Evolutionary conservation across 345 rosid genomes (phyloP), one percentile per base, ranked within the genome.

Genomic region (Citrus sp.): DNA sequence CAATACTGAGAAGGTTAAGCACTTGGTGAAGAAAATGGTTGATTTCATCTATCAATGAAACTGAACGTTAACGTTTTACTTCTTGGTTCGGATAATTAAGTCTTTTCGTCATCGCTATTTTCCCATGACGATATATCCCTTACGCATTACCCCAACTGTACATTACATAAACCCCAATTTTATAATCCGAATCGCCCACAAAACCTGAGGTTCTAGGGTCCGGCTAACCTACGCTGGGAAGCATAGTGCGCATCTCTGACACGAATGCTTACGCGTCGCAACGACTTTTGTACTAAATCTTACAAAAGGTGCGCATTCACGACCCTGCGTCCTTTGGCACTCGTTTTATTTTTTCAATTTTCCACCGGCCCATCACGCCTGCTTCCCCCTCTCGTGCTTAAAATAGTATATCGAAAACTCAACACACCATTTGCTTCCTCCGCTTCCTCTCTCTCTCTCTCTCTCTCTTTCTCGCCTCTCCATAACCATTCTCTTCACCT

Each of bases 241-340:
- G 61, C 27, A 76, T 63, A 24, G 3, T 67, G 66, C 61, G 42
- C 66, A 16, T 59, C 55, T 3, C 63, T 37, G 68, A 34, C 60
- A 22, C 4, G 12, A 19, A 8, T 7, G 7, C 74, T 61, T 63
- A 81, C 86, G 85, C 71, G 88, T 74, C 83, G 77, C 72, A 58
- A 70, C 60, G 40, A 32, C 61, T 63, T 25, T 38, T n/a, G 72
- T 14, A 12, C 21, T 46, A 54, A 68, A 30, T 55, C 24, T 77
- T 74, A 81, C 66, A 60, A 74, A 74, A 54, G 81, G 84, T 80
- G 77, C 77, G 77, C 71, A 64, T 24, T 32, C 67, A 77, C 77
- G 38, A 18, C 14, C 0, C 4, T 0, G 84, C 82, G 82, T 69
- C 60, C 2, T 55, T 73, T 79, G 60, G 79, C 13, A 1, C 38